Conservation (phyloP, 2,329 filamentous ascomycete species). For the Aspergillus jensenii region DNA sequence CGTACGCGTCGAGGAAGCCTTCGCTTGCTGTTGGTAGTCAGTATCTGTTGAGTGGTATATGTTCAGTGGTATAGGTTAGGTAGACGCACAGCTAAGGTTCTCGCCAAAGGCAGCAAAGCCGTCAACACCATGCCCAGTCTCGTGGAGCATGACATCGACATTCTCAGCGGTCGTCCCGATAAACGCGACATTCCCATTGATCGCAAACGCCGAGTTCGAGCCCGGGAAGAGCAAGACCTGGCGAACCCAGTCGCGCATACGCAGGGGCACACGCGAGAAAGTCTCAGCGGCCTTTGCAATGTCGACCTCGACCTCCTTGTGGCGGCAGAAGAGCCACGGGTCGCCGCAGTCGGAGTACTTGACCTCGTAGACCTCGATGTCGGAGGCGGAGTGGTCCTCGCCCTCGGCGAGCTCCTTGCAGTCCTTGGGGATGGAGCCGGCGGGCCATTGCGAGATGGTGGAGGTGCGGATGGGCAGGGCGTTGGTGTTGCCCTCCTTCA, state of each 20-base stretch:
- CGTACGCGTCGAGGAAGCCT: conserved; percentile 3
- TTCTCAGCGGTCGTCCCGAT: conserved; percentile 1
- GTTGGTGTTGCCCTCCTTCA: conserved; percentile 4
- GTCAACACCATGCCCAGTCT: conserved; percentile 5
- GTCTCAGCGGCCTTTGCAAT: not conserved
- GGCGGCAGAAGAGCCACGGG: conserved; percentile 10
- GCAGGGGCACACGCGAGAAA: conserved; percentile 1
- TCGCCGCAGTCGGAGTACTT: conserved; percentile 6
- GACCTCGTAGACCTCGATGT: conserved; percentile 9
- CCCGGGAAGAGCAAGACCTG: conserved; percentile 9
- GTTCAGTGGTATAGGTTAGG: no score
- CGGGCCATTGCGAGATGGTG: not conserved
- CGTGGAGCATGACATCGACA: conserved; percentile 10
- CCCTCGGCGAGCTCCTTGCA: conserved; percentile 7
- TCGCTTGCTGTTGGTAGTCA: not conserved
- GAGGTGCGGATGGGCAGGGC: not conserved
- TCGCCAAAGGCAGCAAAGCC: conserved; percentile 7
- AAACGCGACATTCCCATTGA: conserved; percentile 9
- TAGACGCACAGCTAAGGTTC: not conserved
- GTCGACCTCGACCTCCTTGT: not conserved
- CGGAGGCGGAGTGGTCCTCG: not conserved
- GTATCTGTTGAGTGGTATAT: no score
- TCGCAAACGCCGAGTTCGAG: conserved; percentile 1
- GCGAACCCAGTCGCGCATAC: conserved; percentile 6
- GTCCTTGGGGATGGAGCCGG: conserved; percentile 8